Evolutionary conservation across 805 yeast genomes (phyloP).

Genomic region (Nakazawaea anatomiae): DNA sequence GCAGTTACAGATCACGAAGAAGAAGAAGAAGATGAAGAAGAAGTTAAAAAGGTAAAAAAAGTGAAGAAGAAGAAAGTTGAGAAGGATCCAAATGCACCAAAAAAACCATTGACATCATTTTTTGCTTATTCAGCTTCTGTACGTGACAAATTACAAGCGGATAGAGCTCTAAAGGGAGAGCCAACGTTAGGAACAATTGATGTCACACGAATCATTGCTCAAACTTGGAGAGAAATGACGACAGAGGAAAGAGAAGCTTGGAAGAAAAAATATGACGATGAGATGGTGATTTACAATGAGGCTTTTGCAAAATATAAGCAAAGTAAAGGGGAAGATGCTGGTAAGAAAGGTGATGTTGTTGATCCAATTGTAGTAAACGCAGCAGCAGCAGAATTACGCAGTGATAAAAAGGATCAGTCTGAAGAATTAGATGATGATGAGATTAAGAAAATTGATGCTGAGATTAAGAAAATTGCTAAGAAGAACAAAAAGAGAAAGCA

Average conservation of each 20-base stretch:
- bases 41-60: neutral
- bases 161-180: constrained; percentile 52
- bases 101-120: constrained; percentile 86
- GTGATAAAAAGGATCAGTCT: too few relatives aligned
- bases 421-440: too few relatives aligned
- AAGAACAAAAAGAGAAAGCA: constrained; percentile 33
- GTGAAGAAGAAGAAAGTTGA: constrained; percentile 39
- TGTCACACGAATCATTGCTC: constrained; percentile 72
- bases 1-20: neutral
- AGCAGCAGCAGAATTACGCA: constrained; percentile 17
- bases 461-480: constrained; percentile 6
- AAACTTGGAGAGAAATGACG: constrained; percentile 69
- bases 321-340: constrained; percentile 3
- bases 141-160: constrained; percentile 65
- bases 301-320: constrained; percentile 23
- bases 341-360: constrained; percentile 21
- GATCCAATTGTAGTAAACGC: constrained; percentile 14
- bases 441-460: too few relatives aligned
- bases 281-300: constrained; percentile 29
- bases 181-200: constrained; percentile 69
- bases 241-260: constrained; percentile 69
- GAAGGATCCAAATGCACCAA: constrained; percentile 90
- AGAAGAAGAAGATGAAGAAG: neutral
- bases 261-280: constrained; percentile 52
- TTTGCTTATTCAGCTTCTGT: constrained; percentile 71